A percentile compares a stretch with the other conserved stretches of the same genome.
Conservation (phyloP, 2,329 filamentous ascomycete genomes). For the Simplicillium aogashimaense region DNA sequence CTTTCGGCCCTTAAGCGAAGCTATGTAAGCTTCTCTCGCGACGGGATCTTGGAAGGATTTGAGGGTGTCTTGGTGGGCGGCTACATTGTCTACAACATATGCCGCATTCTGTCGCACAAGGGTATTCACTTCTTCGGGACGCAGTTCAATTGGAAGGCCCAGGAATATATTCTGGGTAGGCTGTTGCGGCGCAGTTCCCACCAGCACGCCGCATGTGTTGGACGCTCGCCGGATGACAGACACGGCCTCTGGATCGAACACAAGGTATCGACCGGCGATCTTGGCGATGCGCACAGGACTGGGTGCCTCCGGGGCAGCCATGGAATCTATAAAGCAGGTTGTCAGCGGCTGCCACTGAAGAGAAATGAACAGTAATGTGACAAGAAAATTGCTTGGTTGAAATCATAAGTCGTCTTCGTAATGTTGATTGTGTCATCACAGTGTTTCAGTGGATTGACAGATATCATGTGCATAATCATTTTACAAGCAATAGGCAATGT, state of each 20-base stretch:
- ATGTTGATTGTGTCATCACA: slow-evolving; percentile 32
- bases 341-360: slow-evolving; percentile 1
- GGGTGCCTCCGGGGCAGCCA: slow-evolving; percentile 11
- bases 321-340: slow-evolving; percentile 1
- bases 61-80: slow-evolving; percentile 58
- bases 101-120: slow-evolving; percentile 69
- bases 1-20: slow-evolving; percentile 38
- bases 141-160: slow-evolving; percentile 78
- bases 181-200: slow-evolving; percentile 81
- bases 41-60: slow-evolving; percentile 40
- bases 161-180: slow-evolving; percentile 93
- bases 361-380: not conserved
- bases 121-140: slow-evolving; percentile 79
- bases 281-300: slow-evolving; percentile 66
- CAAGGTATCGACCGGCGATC: slow-evolving; percentile 71
- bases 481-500: slow-evolving; percentile 7
- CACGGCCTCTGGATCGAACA: slow-evolving; percentile 79
- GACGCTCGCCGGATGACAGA: slow-evolving; percentile 69
- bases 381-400: slow-evolving; percentile 3
- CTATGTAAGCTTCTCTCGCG: slow-evolving; percentile 54
- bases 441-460: slow-evolving; percentile 51
- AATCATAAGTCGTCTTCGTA: slow-evolving; percentile 36
- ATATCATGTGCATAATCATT: slow-evolving; percentile 44
- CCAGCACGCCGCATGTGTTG: slow-evolving; percentile 76
- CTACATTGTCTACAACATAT: slow-evolving; percentile 70